Evolutionary conservation across 768 basidiomycete species (phyloP), one percentile per base, ranked within the genome.

Genomic region (Pulveroboletus sp.): DNA sequence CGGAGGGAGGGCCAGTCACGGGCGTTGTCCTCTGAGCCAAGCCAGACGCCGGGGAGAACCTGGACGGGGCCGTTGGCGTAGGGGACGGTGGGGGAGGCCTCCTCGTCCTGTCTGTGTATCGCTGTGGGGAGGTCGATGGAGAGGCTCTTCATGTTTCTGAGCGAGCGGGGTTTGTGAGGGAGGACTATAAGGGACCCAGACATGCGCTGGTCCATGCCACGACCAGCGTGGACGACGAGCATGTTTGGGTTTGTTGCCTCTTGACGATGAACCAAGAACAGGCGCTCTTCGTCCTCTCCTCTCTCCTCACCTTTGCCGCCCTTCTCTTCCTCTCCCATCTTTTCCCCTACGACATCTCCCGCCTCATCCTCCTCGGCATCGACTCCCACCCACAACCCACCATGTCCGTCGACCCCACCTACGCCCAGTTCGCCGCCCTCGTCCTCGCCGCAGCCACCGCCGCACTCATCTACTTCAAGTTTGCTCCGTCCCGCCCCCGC

Each of bases 21-120:
- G 37, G 88, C 91, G 58, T 94, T 93, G 69, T 93, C 91, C 67
- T 94, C 91, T 48, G 89, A 89, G 55, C 93, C 93, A 10, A 95
- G 81, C 85, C 86, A 95, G 50, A 95, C 75, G 43, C 85, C 82
- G 3, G 92, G 92, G 39, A 94, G 75, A 60, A 96, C 75, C 68
- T 94, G 85, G 13, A 86, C 70, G 38, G 93, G 93, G 14, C 93
- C 93, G 59, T 86, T 76, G 5, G 75, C 63, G 64, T 96, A 96
- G 6, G 93, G 88, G 3, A 78, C 71, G 22, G 81, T 71, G 9
- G 80, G 78, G 1, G 80, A 78, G 19, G 64, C 64, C 31, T 82
- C 84, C 60, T 85, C 86, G 51, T 82, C 85, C 56, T 76, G 83
- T 60, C 83, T 80, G 54, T 81, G 78, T 20, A 83, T 62, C 39